Evolutionary conservation across 257 asterid genomes (phyloP).

Genomic region (Lithospermum erythrorhizon): DNA sequence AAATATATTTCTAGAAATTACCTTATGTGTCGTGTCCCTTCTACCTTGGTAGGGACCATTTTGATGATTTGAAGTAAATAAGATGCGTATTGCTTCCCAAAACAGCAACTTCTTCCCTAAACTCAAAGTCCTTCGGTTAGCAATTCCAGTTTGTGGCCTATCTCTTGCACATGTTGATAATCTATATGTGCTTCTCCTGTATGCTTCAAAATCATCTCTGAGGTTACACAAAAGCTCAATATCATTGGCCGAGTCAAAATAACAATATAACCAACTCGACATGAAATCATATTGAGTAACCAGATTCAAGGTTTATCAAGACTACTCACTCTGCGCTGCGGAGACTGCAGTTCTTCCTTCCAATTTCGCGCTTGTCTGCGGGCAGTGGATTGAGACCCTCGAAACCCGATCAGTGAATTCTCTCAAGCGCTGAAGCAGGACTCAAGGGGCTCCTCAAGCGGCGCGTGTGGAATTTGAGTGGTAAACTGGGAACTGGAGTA

Average conservation of each 20-base stretch:
- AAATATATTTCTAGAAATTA: conserved; percentile 11
- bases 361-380: conserved; percentile 76
- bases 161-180: conserved; percentile 41
- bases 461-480: conserved; percentile 40
- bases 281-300: not conserved
- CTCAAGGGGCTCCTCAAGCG: conserved; percentile 88
- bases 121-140: conserved; percentile 40
- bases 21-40: conserved; percentile 43
- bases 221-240: conserved; percentile 13
- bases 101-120: conserved; percentile 36
- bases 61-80: conserved; percentile 25
- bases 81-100: conserved; percentile 31
- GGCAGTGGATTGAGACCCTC: conserved; percentile 61
- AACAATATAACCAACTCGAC: not conserved
- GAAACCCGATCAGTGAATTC: conserved; percentile 41
- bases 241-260: not conserved
- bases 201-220: conserved; percentile 72
- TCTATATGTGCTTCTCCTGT: conserved; percentile 36
- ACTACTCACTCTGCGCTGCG: conserved; percentile 56
- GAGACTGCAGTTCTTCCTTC: conserved; percentile 92
- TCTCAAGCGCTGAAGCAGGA: conserved; percentile 75
- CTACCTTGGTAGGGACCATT: conserved; percentile 14
- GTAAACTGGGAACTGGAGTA: conserved; percentile 17
- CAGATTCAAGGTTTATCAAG: not conserved
- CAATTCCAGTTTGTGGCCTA: conserved; percentile 15